Evolutionary conservation across 192 early-diverging fungal species (phyloP), one percentile per base, ranked within the genome.

Genomic region (Borealophlyctis nickersoniae): DNA sequence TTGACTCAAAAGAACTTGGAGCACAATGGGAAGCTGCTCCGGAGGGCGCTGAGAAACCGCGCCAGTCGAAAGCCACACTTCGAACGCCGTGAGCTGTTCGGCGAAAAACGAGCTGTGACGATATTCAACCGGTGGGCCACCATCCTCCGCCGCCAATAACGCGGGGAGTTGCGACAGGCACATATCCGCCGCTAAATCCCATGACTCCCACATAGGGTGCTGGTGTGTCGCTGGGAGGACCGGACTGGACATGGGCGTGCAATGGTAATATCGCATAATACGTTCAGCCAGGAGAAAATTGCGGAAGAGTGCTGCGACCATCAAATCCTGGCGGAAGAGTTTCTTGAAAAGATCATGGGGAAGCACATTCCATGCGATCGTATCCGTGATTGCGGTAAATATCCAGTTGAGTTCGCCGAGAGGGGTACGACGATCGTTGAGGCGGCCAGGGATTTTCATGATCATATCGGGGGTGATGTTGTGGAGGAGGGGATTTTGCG

Each of bases 381-480:
- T 97, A 72, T 99, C 96, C 0, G 94, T 99, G 49, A 99, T 91
- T 27, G 96, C 89, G 3, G 95, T 97, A 67, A 99, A 96, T 19
- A 99, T 95, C 96, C 96, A 99, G 66, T 97, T 97, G 57, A 99
- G 81, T 77, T 99, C 96, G 49, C 96, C 96, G 14, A 97, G 78
- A 0, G 96, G 92, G 19, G 96, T 95, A 19, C 92, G 84, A 33
- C 96, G 86, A 62, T 96, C 95, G 69, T 89, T 89, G 28, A 92
- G 76, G 29, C 87, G 76, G 31, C 96, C 96, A 2, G 95, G 95
- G 23, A 94, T 78, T 56, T 87, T 83, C 49, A 84, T 77, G 29
- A 95, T 91, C 87, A 96, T 92, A 22, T 92, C 90, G n/a, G 87
- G 77, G 0, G 89, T 92, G 36, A 95, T 79, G 53, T 87, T 85